Base-by-base conservation (phyloP, 495 filamentous ascomycete genomes). In the Annulohypoxylon bovei region DNA sequence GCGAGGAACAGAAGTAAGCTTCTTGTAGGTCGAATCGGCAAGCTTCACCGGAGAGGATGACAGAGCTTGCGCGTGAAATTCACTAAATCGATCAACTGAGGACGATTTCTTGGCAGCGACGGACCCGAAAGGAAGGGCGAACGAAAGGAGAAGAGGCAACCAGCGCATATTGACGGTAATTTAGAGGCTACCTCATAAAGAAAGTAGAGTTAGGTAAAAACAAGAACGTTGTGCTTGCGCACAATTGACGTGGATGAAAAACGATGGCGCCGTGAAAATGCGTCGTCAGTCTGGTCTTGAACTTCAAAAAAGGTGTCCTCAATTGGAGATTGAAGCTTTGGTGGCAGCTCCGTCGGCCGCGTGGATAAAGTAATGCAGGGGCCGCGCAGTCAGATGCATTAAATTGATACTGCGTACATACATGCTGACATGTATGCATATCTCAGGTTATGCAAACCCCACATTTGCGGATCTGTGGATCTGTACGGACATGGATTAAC, bases 1-100 rank as follows among this genome's bases (percentile, higher is more conserved):
- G 57, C 95, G 88, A 30, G 96, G 92, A 2, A 86, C 80, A 1
- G 87, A 77, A 0, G 92, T 95, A 61, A 98, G 81, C 67, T 92
- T 85, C 53, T 87, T 86, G 81, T 95, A 98, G 28, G 85, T 82
- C 6, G 81, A 70, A 78, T 97, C 93, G 78, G 89, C 84, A 66
- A 99, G 86, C 81, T 93, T 86, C 73, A 98, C 70, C 2, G 93
- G 89, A 23, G 86, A 74, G 0, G 88, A 88, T 27, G 89, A 83
- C 57, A 88, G 85, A 37, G 91, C 86, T 72, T 91, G 87, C 53
- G 85, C 68, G 74, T 91, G 87, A 81, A 91, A 94, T 57, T 83
- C 81, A 49, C 87, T 76, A 80, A 96, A 97, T 67, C 81, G 82
- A 61, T 87, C 81, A 58, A 75, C 79, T 23, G 67, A 61, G 53